A percentile compares a stretch with the other conserved stretches of the same genome.
phyloP scores from a whole-genome alignment of 192 early-diverging fungal species.

The Coemansia nantahalensis region DNA sequence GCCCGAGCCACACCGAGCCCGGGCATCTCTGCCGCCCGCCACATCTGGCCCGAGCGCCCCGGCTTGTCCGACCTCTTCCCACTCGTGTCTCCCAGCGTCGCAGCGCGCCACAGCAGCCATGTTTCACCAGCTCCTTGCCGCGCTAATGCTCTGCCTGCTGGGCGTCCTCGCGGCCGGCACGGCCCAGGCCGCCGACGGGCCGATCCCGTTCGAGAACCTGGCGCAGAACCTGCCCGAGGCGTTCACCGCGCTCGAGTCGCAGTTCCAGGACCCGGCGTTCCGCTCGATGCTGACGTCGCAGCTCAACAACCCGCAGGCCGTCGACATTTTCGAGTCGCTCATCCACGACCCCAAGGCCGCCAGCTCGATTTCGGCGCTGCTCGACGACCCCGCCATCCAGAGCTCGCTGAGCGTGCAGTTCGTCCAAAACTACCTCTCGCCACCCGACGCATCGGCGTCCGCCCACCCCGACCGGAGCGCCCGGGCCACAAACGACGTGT shows the following conservation, averaged over 20 bases:
- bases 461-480: background rate
- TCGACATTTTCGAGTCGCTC: slow-evolving; percentile 51
- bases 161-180: no score
- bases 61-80: no score
- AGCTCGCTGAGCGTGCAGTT: slow-evolving; percentile 49
- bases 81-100: no score
- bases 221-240: slow-evolving; percentile 50
- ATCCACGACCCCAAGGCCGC: slow-evolving; percentile 42
- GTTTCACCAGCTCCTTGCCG: background rate
- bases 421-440: slow-evolving; percentile 33
- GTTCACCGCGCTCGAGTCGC: slow-evolving; percentile 37
- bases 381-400: slow-evolving; percentile 43
- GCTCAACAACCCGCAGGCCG: slow-evolving; percentile 48
- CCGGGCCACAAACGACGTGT: slow-evolving; percentile 20
- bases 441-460: background rate
- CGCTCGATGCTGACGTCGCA: slow-evolving; percentile 42
- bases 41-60: no score
- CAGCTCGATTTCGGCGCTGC: slow-evolving; percentile 41
- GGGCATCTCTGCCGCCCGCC: no score
- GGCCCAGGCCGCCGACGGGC: slow-evolving; percentile 1
- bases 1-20: no score
- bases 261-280: slow-evolving; percentile 39
- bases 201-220: slow-evolving; percentile 42
- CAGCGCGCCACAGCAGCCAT: no score
- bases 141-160: no score